Percentiles rank a stretch among this genome's conserved stretches.
phyloP scores from a whole-genome alignment of 768 basidiomycete species.

The Psilocybe azurescens region DNA sequence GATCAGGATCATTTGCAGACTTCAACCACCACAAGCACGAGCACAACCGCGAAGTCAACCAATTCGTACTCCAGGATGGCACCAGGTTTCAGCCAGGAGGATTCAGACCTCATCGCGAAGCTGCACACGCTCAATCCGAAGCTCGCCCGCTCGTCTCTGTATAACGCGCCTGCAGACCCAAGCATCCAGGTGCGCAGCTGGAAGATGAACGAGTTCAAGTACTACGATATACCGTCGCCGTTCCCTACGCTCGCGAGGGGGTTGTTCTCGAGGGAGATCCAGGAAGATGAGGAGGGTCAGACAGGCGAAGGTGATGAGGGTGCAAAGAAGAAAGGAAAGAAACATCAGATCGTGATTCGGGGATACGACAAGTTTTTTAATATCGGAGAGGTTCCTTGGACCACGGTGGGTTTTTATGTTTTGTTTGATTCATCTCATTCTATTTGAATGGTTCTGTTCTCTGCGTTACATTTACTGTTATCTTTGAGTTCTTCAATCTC shows the following conservation, averaged over 20 bases:
- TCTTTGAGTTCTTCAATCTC: conserved; percentile 6
- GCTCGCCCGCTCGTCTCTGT: conserved; percentile 64
- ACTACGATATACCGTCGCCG: conserved; percentile 86
- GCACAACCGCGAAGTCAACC: neutral
- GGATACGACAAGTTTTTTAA: conserved; percentile 99
- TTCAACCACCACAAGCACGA: neutral
- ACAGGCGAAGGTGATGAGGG: neutral
- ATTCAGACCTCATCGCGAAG: conserved; percentile 64
- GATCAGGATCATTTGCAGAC: neutral
- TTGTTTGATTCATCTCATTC: neutral
- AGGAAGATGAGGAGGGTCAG: conserved; percentile 23
- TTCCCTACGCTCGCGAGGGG: conserved; percentile 97
- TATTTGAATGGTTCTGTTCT: neutral
- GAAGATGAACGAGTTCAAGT: conserved; percentile 99
- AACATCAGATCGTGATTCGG: conserved; percentile 75
- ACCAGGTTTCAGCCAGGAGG: conserved; percentile 33
- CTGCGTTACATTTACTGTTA: neutral
- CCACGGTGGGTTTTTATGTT: conserved; percentile 60
- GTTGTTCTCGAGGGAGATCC: conserved; percentile 71
- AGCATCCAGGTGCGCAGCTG: conserved; percentile 73
- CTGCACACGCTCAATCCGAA: conserved; percentile 62
- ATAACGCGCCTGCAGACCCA: conserved; percentile 62
- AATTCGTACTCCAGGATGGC: conserved; percentile 16
- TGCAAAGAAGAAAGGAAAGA: conserved; percentile 21
- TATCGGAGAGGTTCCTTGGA: conserved; percentile 96